phyloP scores from a whole-genome alignment of 768 basidiomycete genomes.

The Pleurotus platypus region DNA sequence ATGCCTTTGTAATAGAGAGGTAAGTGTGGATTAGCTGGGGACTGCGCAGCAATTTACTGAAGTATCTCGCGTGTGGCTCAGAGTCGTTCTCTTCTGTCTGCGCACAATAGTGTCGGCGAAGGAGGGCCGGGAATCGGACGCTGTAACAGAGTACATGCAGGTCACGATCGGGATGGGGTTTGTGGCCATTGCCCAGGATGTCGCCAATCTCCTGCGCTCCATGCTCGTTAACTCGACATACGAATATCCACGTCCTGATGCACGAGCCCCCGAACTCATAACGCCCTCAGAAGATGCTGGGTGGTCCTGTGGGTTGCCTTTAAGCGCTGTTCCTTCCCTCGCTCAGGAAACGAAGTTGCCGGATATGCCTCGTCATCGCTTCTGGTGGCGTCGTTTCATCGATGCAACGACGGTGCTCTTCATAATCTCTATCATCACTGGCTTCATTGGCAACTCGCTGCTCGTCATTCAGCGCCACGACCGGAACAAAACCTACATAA shows the following conservation, averaged over 20 bases:
- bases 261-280: constrained; percentile 9
- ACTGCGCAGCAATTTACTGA: background rate
- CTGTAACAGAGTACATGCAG: constrained; percentile 24
- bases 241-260: constrained; percentile 1
- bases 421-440: constrained; percentile 18
- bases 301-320: constrained; percentile 3
- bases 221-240: constrained; percentile 26
- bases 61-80: constrained; percentile 5
- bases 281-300: constrained; percentile 1
- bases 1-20: constrained; percentile 15
- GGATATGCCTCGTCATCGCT: constrained; percentile 24
- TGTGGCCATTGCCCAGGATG: constrained; percentile 17
- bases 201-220: constrained; percentile 16
- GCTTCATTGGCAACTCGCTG: constrained; percentile 20
- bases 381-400: constrained; percentile 25
- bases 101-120: constrained; percentile 15
- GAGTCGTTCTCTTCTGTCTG: constrained; percentile 18
- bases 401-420: constrained; percentile 17
- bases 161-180: constrained; percentile 21
- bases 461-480: constrained; percentile 14
- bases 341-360: constrained; percentile 1
- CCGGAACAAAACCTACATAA: constrained; percentile 11
- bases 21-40: background rate
- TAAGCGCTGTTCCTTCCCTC: constrained; percentile 8
- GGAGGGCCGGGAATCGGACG: constrained; percentile 14